Evolutionary conservation across 176 grass and related monocot species (phyloP).

Genomic region (Thinopyrum elongatum): DNA sequence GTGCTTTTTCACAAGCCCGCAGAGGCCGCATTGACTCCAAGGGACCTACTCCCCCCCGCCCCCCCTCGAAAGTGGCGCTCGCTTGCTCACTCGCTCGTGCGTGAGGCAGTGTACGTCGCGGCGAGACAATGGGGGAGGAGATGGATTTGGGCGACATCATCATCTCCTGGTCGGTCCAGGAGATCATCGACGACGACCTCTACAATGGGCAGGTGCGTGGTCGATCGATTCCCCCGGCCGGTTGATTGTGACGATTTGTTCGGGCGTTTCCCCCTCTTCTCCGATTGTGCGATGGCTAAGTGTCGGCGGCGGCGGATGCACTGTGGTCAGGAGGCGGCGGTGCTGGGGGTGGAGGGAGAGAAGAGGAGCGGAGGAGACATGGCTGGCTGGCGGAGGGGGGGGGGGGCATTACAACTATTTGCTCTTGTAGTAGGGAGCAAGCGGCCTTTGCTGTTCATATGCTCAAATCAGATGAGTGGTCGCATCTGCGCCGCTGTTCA

Average conservation of each 20-base stretch:
- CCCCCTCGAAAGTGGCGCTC: neutral
- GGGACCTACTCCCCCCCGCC: neutral
- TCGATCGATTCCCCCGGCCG: neutral
- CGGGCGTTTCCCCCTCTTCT: neutral
- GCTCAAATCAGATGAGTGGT: too few species aligned
- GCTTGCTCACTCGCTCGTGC: neutral
- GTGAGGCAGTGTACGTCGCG: neutral
- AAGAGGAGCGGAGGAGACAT: too few species aligned
- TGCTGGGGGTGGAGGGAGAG: neutral
- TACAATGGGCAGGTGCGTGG: conserved; percentile 33
- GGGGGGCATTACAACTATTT: too few species aligned
- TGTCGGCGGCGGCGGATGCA: neutral
- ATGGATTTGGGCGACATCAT: conserved; percentile 38
- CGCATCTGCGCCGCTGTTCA: too few species aligned
- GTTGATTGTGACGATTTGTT: too few species aligned
- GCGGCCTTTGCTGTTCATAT: too few species aligned
- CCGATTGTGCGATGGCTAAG: neutral
- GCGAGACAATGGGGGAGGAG: neutral
- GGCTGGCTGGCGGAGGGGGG: too few species aligned
- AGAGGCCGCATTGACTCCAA: neutral
- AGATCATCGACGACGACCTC: conserved; percentile 37
- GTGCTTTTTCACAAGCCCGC: neutral
- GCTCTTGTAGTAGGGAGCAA: too few species aligned
- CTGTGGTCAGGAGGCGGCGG: neutral
- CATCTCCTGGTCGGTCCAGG: conserved; percentile 50